A percentile compares a stretch with the other conserved stretches of the same genome.
Conservation (phyloP, 305 asterid species). For the Fraxinus xanthoxyloides region DNA sequence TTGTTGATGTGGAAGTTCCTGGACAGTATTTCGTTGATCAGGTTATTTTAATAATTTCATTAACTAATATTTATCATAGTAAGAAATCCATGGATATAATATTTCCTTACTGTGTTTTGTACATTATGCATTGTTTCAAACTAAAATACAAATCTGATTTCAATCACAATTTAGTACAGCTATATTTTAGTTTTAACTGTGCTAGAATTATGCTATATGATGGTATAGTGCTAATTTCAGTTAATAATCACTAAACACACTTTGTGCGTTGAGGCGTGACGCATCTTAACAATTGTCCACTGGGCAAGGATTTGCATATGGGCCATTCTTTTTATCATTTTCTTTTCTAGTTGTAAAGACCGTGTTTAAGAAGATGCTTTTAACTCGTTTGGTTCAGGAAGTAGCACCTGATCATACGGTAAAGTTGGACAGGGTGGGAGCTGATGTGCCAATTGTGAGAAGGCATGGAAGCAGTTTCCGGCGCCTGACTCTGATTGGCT, state of each 20-base stretch:
- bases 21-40: constrained; percentile 97
- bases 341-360: neutral
- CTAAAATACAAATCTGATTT: neutral
- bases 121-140: neutral
- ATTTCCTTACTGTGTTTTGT: constrained; percentile 6
- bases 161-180: constrained; percentile 2
- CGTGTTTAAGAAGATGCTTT: neutral
- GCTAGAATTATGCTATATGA: neutral
- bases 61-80: neutral
- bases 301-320: neutral
- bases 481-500: constrained; percentile 93
- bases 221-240: neutral
- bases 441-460: constrained; percentile 95
- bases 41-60: constrained; percentile 38
- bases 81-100: neutral
- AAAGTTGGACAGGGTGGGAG: constrained; percentile 95
- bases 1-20: constrained; percentile 99
- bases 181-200: neutral
- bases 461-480: constrained; percentile 99
- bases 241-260: neutral
- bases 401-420: constrained; percentile 98
- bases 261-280: neutral
- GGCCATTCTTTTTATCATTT: neutral
- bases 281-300: neutral
- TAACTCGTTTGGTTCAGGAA: constrained; percentile 52